phyloP scores from a whole-genome alignment of 1,139 yeast species.

The Yamadazyma triangularis region DNA sequence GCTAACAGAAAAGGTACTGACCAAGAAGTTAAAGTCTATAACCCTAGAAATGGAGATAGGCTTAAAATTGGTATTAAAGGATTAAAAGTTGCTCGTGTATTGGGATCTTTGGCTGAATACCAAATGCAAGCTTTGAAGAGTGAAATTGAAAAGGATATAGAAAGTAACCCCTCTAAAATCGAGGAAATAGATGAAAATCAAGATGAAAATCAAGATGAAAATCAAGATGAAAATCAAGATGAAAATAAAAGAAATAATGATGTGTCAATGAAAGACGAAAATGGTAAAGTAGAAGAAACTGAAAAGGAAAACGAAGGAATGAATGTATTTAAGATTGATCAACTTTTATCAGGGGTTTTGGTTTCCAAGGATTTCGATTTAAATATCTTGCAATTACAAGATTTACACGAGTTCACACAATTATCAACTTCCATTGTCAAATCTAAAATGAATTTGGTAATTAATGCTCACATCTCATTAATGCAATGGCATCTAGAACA shows the following conservation, averaged over 20 bases:
- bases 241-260: too few species aligned
- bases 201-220: constrained; percentile 14
- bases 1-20: constrained; percentile 80
- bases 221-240: constrained; percentile 14
- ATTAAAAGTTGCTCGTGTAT: constrained; percentile 77
- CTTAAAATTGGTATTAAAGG: constrained; percentile 77
- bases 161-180: constrained; percentile 4
- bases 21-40: constrained; percentile 85
- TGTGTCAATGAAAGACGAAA: constrained; percentile 8
- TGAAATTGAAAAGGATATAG: constrained; percentile 20
- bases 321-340: constrained; percentile 28
- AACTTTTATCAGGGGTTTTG: constrained; percentile 75
- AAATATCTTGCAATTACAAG: constrained; percentile 75
- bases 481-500: constrained; percentile 88
- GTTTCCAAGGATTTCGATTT: constrained; percentile 90
- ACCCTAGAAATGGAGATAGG: constrained; percentile 88
- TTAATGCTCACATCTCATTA: constrained; percentile 76
- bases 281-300: constrained; percentile 16
- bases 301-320: too few species aligned
- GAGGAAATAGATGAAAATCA: constrained; percentile 13
- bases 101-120: constrained; percentile 68
- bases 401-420: constrained; percentile 84
- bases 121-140: constrained; percentile 32
- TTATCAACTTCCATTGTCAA: constrained; percentile 80
- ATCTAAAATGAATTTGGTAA: constrained; percentile 73